These are phyloP conservation scores for Lachancea thermotolerans DNA, from an alignment of 805 yeast genomes.

Conservation along the genomic window DNA sequence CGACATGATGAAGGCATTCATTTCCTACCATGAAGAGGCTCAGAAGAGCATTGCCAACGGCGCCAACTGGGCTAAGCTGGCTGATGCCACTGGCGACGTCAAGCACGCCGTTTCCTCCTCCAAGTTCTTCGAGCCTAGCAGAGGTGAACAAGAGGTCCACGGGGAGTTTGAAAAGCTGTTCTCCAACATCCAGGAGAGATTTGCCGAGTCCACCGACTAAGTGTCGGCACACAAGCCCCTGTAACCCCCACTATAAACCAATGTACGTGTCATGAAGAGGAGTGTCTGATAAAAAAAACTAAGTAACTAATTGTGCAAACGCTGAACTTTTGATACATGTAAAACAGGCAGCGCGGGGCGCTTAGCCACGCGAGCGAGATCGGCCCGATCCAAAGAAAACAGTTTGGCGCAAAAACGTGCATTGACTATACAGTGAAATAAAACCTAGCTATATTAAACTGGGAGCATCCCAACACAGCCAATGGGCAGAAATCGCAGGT, in stretches of 20 bases:
- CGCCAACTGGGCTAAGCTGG: constrained; percentile 86
- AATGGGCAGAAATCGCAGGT: constrained; percentile 3
- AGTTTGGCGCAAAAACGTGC: constrained; percentile 3
- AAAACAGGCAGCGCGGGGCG: too few relatives aligned
- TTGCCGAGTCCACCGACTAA: constrained; percentile 92
- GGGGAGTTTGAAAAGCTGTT: constrained; percentile 73
- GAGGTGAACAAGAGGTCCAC: constrained; percentile 74
- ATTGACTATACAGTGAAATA: constrained; percentile 5
- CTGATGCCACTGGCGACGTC: constrained; percentile 84
- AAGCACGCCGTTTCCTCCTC: constrained; percentile 91
- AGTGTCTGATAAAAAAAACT: background rate
- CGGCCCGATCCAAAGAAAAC: background rate
- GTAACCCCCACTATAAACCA: background rate
- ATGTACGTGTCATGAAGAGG: background rate
- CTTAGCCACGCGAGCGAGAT: background rate
- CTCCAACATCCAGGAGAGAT: constrained; percentile 74
- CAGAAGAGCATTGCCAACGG: constrained; percentile 94
- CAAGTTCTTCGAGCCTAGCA: constrained; percentile 92
- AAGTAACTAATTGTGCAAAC: background rate
- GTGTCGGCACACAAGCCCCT: background rate
- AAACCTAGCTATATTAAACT: constrained; percentile 3
- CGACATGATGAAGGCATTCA: constrained; percentile 95
- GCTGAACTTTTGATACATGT: background rate
- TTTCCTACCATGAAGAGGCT: constrained; percentile 91
- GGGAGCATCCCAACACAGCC: constrained; percentile 6